Evolutionary conservation across 331 rosid species (phyloP).

Genomic region (Dryas integrifolia): DNA sequence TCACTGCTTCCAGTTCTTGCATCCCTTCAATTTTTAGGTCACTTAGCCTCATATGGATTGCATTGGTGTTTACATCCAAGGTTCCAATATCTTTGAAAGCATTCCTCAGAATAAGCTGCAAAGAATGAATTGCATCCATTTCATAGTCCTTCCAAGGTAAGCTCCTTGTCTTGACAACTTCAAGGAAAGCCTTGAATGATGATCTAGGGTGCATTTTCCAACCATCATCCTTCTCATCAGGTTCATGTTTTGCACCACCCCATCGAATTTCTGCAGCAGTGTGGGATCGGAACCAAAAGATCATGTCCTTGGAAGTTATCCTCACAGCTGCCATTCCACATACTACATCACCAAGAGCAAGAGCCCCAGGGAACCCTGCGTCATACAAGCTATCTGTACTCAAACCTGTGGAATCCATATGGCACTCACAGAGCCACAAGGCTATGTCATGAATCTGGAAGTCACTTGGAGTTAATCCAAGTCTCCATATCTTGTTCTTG

Average conservation of each 20-base stretch:
- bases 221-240: slow-evolving; percentile 71
- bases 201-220: slow-evolving; percentile 96
- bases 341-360: slow-evolving; percentile 60
- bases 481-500: slow-evolving; percentile 69
- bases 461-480: slow-evolving; percentile 75
- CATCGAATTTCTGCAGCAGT: slow-evolving; percentile 86
- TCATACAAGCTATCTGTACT: slow-evolving; percentile 95
- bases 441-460: slow-evolving; percentile 66
- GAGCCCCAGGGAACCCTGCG: slow-evolving; percentile 79
- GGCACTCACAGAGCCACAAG: slow-evolving; percentile 66
- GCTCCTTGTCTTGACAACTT: slow-evolving; percentile 84
- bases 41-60: slow-evolving; percentile 56
- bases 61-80: slow-evolving; percentile 33
- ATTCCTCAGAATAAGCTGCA: slow-evolving; percentile 90
- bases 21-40: slow-evolving; percentile 83
- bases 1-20: slow-evolving; percentile 93
- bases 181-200: slow-evolving; percentile 95
- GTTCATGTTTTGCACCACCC: slow-evolving; percentile 97
- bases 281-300: slow-evolving; percentile 89
- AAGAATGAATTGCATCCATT: slow-evolving; percentile 98
- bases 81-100: slow-evolving; percentile 57
- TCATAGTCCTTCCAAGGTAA: slow-evolving; percentile 92
- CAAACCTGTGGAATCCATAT: slow-evolving; percentile 90
- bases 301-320: slow-evolving; percentile 72
- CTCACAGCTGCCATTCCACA: slow-evolving; percentile 99